Base-by-base conservation (phyloP, 2,329 filamentous ascomycete genomes). In the Beauveria scarabaeidicola region DNA sequence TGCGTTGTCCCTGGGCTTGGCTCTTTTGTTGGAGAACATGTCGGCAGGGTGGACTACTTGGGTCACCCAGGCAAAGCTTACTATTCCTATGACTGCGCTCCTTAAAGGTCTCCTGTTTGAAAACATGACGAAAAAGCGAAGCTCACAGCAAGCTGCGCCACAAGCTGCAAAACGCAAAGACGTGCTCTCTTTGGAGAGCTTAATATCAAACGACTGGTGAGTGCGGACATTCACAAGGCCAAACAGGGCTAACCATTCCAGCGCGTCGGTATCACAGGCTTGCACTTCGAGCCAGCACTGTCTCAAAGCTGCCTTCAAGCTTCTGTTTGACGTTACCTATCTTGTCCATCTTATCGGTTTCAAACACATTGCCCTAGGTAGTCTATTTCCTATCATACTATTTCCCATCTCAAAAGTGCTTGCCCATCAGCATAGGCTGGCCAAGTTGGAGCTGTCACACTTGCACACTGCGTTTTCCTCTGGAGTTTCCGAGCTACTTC, bases 11-110 rank as follows among this genome's bases (percentile, higher is more conserved):
- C 69, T 69, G 40, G 67, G 73, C 0, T 75, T 89, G 43, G 63
- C 75, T 1, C 60, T 78, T 13, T 85, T 89, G 68, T 82, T 79
- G 71, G 44, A 73, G 3, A 66, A 87, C 10, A 81, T 59, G 27
- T 51, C 46, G 15, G 55, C 55, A 15, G 46, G 52, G 11, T 48
- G 50, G 58, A 55, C 55, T 11, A 53, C 52, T 8, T 60, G 58
- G 58, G 51, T 60, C 8, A 54, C 58, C 3, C 50, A 48, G 21
- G 25, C 52, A n/a, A 48, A 40, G 27, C 36, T 54, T 8, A 15
- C 5, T 9, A 41, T 55, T 17, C 41, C 51, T 5, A 54, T 56
- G 23, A 58, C 32, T 29, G 47, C 53, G 11, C 38, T 62, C 3
- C 36, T 62, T 0, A 61, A 61, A 11, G 25, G 48, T 11, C n/a